A percentile compares a stretch with the other conserved stretches of the same genome.
Conservation (phyloP, 495 filamentous ascomycete genomes). For the Aspergillus diversus region DNA sequence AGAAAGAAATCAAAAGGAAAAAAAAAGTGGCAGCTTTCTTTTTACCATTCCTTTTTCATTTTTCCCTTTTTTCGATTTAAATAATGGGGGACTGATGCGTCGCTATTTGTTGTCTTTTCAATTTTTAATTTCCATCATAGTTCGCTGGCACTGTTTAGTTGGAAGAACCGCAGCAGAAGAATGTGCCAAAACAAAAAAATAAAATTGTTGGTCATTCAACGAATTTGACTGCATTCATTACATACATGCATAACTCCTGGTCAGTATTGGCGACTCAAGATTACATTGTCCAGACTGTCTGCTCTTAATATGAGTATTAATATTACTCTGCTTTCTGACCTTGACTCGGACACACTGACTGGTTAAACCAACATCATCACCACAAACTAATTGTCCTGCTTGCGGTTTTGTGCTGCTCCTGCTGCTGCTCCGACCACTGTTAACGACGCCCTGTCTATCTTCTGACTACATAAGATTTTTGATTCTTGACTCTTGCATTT, state of each 20-base stretch:
- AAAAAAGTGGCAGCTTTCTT: slow-evolving; percentile 10
- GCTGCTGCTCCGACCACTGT: slow-evolving; percentile 18
- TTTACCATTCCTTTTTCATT: slow-evolving; percentile 1
- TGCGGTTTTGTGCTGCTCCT: slow-evolving; percentile 6
- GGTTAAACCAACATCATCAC: slow-evolving; percentile 13
- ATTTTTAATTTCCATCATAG: slow-evolving; percentile 8
- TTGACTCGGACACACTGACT: slow-evolving; percentile 3
- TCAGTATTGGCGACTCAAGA: slow-evolving; percentile 17
- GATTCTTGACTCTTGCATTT: not conserved
- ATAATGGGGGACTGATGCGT: not conserved
- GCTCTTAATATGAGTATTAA: slow-evolving; percentile 20
- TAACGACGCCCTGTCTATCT: slow-evolving; percentile 12
- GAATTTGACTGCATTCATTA: slow-evolving; percentile 3
- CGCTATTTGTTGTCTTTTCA: slow-evolving; percentile 7
- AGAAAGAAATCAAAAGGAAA: not conserved
- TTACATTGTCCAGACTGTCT: slow-evolving; percentile 9
- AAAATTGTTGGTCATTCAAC: slow-evolving; percentile 7
- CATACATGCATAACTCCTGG: slow-evolving; percentile 22
- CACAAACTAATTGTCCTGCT: slow-evolving; percentile 5
- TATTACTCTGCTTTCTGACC: slow-evolving; percentile 13
- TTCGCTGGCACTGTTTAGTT: slow-evolving; percentile 22
- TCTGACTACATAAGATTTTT: slow-evolving; percentile 12
- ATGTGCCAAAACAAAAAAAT: not conserved
- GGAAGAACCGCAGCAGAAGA: slow-evolving; percentile 6
- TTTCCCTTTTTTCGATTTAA: slow-evolving; percentile 10